Base-by-base conservation (phyloP, 1,139 yeast genomes). In the Groenewaldozyma sp. region DNA sequence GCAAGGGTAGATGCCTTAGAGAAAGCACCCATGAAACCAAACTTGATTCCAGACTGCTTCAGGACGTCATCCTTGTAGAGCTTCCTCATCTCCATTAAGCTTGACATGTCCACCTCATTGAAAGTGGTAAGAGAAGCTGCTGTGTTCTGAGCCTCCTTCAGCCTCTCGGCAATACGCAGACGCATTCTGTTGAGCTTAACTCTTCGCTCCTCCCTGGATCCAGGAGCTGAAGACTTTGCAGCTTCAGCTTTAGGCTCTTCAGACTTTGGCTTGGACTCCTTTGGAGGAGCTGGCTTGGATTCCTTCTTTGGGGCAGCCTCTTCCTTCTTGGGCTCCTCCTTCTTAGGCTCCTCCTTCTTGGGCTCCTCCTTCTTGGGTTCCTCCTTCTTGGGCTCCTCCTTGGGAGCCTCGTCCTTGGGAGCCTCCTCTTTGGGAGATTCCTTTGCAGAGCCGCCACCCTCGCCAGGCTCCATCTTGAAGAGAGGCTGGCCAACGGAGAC, bases 161-260 rank as follows among this genome's bases (percentile, higher is more conserved):
- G 82, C 70, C 99, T 86, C 73, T 93, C 97, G 44, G 98, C 96
- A 53, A 93, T 93, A 76, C 99, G 84, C 68, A 84, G 70, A 71
- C 99, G 83, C 98, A 91, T 93, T 73, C 99, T 84, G 79, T 88
- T 91, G 98, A 91, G 91, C 73, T 91, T 91, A 52, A 93, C 94
- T 64, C 88, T 76, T 64, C 80, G 84, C 69, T 91, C 97, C 48
- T 71, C 69, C 71, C 98, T 82, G 44, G 74, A 64, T 45, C 83
- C 80, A 56, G 76, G 70, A 31, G 76, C 59, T 31, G 72, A 62
- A 34, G 74, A 60, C 26, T 66, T 46, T 34, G 65, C 59, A 31
- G 64, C 56, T 21, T 59, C 50, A 13, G 57, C 54, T 17, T 54
- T 41, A 13, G 64, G 51, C 28, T 60, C 53, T 52, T 63, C 48